Evolutionary conservation across 371 early-diverging fungal genomes (phyloP).

Genomic region (Mortierella sp.): DNA sequence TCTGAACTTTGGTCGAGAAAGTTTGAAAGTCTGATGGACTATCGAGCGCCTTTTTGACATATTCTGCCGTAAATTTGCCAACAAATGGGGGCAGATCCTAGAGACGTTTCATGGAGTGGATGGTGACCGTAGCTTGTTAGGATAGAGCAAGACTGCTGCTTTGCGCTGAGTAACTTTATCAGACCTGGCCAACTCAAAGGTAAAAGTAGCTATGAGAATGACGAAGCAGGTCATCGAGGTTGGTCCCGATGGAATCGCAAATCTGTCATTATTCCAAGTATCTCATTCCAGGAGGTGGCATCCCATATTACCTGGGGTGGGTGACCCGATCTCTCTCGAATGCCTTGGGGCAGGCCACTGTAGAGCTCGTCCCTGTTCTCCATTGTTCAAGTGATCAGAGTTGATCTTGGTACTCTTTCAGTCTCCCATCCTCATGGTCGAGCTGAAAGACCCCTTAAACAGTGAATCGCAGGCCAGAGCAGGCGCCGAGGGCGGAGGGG

Average conservation of each 20-base stretch:
- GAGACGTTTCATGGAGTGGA: too few species aligned
- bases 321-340: slow-evolving; percentile 24
- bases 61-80: slow-evolving; percentile 22
- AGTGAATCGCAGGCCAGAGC: too few species aligned
- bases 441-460: too few species aligned
- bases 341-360: slow-evolving; percentile 18
- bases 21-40: slow-evolving; percentile 26
- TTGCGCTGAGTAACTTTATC: background rate
- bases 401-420: too few species aligned
- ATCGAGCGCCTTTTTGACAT: slow-evolving; percentile 38
- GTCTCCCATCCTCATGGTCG: too few species aligned
- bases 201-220: background rate
- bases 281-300: background rate
- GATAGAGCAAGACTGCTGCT: too few species aligned
- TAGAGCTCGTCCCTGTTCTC: slow-evolving; percentile 38
- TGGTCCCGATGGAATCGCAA: too few species aligned
- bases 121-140: too few species aligned
- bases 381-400: slow-evolving; percentile 22
- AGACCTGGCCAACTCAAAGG: background rate
- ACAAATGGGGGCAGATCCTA: too few species aligned
- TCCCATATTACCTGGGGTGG: background rate
- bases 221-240: background rate
- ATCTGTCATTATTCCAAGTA: too few species aligned
- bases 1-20: slow-evolving; percentile 52
- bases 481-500: too few species aligned